Evolutionary conservation across 1,139 yeast genomes (phyloP).

Genomic region (Pneumocystis carinii): DNA sequence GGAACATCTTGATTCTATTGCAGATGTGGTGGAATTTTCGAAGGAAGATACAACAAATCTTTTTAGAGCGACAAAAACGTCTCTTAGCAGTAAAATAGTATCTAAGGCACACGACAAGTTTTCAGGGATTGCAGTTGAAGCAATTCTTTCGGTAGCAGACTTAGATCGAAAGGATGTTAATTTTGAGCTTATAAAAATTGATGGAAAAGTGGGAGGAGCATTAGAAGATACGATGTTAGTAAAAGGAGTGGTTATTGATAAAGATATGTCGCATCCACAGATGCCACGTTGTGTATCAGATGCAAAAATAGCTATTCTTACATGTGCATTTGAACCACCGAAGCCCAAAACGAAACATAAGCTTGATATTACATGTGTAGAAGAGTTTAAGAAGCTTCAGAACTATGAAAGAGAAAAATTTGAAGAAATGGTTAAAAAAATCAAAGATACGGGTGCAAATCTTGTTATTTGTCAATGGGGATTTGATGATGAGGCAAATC

Average conservation of each 20-base stretch:
- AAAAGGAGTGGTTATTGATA: conserved; percentile 83
- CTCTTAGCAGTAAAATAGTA: conserved; percentile 89
- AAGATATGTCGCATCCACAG: conserved; percentile 96
- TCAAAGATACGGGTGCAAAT: conserved; percentile 85
- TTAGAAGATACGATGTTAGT: conserved; percentile 72
- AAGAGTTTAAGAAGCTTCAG: conserved; percentile 81
- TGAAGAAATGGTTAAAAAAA: conserved; percentile 73
- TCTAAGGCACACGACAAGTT: conserved; percentile 86
- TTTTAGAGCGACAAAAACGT: conserved; percentile 83
- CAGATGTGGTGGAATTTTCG: conserved; percentile 41
- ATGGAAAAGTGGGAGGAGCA: conserved; percentile 91
- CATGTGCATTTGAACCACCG: conserved; percentile 99
- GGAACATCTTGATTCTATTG: conserved; percentile 53
- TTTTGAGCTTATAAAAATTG: conserved; percentile 87
- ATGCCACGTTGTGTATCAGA: conserved; percentile 75
- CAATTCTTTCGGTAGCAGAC: conserved; percentile 86
- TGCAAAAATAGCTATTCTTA: conserved; percentile 82
- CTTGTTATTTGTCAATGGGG: conserved; percentile 99
- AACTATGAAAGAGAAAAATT: conserved; percentile 83
- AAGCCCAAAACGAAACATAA: conserved; percentile 98
- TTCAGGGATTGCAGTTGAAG: conserved; percentile 94
- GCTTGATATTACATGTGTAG: conserved; percentile 79
- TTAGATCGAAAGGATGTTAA: conserved; percentile 86
- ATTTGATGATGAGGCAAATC: conserved; percentile 97
- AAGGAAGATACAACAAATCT: conserved; percentile 28